phyloP scores from a whole-genome alignment of 345 rosid genomes.

The Corymbia maculata region DNA sequence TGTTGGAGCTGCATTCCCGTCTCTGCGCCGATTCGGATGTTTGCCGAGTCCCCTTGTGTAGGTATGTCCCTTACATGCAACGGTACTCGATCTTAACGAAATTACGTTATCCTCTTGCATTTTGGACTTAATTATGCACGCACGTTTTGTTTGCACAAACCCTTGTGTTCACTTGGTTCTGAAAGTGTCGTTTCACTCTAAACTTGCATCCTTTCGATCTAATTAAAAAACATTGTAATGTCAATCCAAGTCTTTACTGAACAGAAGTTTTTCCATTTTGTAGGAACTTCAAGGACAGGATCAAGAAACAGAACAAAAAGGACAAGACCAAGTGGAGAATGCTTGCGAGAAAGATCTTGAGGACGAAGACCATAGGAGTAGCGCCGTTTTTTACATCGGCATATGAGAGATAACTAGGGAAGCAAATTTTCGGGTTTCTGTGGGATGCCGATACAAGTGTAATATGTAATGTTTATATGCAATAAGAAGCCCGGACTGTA shows the following conservation, averaged over 20 bases:
- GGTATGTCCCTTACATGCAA: conserved; percentile 11
- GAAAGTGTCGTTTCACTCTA: not conserved
- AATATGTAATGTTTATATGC: not conserved
- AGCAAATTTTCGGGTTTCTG: not conserved
- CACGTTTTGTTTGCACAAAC: not conserved
- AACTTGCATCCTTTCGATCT: not conserved
- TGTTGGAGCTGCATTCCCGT: conserved; percentile 73
- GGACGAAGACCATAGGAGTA: conserved; percentile 43
- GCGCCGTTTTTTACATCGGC: conserved; percentile 37
- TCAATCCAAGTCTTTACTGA: not conserved
- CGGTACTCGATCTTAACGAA: not conserved
- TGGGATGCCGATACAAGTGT: not conserved
- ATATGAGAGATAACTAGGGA: not conserved
- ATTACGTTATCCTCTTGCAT: not conserved
- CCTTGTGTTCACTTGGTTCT: not conserved
- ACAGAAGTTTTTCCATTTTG: conserved; percentile 41
- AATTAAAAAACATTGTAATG: not conserved
- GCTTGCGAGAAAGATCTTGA: conserved; percentile 52
- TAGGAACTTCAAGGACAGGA: conserved; percentile 72
- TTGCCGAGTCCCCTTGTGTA: conserved; percentile 88
- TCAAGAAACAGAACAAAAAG: conserved; percentile 58
- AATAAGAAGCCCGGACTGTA: not conserved
- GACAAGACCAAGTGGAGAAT: conserved; percentile 67
- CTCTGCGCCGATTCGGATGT: conserved; percentile 48
- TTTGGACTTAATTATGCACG: not conserved